A percentile compares a stretch with the other conserved stretches of the same genome.
These are phyloP conservation scores for Coleophoma eucalyptorum DNA, from an alignment of 2,329 filamentous ascomycete genomes.

Conservation along the genomic window DNA sequence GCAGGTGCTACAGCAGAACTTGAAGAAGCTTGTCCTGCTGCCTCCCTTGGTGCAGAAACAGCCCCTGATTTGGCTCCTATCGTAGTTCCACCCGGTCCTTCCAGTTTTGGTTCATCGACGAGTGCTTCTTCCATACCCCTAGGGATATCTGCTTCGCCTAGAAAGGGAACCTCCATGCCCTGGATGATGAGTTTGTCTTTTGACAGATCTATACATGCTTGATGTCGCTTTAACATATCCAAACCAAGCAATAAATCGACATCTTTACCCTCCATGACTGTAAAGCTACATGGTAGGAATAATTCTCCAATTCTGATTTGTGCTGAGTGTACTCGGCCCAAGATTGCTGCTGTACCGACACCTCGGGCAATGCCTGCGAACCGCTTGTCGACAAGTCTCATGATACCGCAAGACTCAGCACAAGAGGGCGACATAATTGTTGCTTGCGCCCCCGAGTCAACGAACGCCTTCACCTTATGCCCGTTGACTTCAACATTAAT, in stretches of 20 bases:
- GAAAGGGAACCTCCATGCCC: conserved; percentile 81
- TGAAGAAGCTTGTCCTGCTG: conserved; percentile 20
- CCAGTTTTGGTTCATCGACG: conserved; percentile 76
- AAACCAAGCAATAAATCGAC: conserved; percentile 90
- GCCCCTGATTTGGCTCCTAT: conserved; percentile 83
- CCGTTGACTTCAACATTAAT: conserved; percentile 94
- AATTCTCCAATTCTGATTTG: conserved; percentile 89
- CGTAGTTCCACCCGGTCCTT: conserved; percentile 82
- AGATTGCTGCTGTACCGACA: conserved; percentile 90
- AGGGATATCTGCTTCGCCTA: conserved; percentile 93
- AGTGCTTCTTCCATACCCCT: conserved; percentile 71
- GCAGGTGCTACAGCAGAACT: conserved; percentile 11
- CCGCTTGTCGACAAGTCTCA: conserved; percentile 88
- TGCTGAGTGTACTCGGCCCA: conserved; percentile 91
- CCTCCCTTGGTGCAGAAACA: conserved; percentile 43
- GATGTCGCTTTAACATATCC: conserved; percentile 96
- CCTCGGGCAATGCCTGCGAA: conserved; percentile 91
- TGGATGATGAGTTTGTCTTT: conserved; percentile 85
- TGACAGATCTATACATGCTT: conserved; percentile 84
- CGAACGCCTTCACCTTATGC: conserved; percentile 87
- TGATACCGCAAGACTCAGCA: conserved; percentile 89
- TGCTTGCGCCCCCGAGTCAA: conserved; percentile 94
- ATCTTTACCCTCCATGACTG: conserved; percentile 98
- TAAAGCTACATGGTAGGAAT: conserved; percentile 91
- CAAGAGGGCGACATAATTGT: conserved; percentile 98